Evolutionary conservation across 2,329 filamentous ascomycete genomes (phyloP).

Genomic region (Sphaerulina musiva): DNA sequence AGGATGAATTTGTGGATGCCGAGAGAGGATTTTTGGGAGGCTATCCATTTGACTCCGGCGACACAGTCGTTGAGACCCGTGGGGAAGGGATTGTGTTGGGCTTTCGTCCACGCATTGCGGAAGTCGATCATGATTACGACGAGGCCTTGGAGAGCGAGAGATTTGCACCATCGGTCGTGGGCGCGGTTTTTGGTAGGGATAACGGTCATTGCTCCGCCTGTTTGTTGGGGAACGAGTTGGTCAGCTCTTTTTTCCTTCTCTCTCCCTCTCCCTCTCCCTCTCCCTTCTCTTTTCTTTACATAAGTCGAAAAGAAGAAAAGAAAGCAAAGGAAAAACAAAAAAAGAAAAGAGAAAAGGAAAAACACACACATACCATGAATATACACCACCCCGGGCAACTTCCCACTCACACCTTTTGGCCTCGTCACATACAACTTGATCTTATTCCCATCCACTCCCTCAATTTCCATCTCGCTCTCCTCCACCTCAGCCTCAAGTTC

Average conservation of each 20-base stretch:
- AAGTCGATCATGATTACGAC: slow-evolving; percentile 28
- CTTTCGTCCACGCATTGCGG: slow-evolving; percentile 30
- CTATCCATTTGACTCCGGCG: slow-evolving; percentile 23
- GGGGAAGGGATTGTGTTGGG: slow-evolving; percentile 27
- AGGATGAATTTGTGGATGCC: slow-evolving; percentile 27
- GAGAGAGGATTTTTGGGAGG: slow-evolving; percentile 20
- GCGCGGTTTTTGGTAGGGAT: slow-evolving; percentile 20
- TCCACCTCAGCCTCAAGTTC: slow-evolving; percentile 14
- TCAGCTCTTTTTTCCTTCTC: slow-evolving; percentile 11
- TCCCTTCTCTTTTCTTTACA: too few species aligned
- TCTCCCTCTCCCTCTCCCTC: too few species aligned
- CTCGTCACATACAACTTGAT: slow-evolving; percentile 20
- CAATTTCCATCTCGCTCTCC: slow-evolving; percentile 9
- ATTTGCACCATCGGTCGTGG: slow-evolving; percentile 26
- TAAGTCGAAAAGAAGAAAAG: too few species aligned
- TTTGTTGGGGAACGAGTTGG: slow-evolving; percentile 10
- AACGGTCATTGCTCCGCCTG: slow-evolving; percentile 26
- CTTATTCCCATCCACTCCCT: slow-evolving; percentile 19
- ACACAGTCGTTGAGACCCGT: slow-evolving; percentile 31
- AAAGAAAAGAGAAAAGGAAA: neutral
- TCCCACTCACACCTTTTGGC: slow-evolving; percentile 9
- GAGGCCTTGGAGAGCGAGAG: slow-evolving; percentile 23
- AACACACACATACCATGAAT: slow-evolving; percentile 21
- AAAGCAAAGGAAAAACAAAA: too few species aligned
- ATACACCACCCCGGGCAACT: slow-evolving; percentile 22